Conservation (phyloP, 208 protist genomes). For the Wallacemonas sp. region DNA sequence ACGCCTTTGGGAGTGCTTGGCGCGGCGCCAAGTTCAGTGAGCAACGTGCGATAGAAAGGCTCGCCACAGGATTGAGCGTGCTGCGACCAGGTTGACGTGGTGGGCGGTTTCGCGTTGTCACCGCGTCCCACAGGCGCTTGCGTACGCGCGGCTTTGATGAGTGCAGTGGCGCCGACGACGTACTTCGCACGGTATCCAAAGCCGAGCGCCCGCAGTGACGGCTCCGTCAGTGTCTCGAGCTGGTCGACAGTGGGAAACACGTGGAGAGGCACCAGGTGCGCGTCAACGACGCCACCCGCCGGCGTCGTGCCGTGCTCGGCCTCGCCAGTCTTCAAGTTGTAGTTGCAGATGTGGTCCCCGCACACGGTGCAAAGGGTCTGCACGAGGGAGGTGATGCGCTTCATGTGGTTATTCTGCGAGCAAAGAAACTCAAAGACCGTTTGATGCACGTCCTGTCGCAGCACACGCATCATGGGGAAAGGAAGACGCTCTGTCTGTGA, state of each 20-base stretch:
- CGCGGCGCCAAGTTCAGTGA: too few species aligned
- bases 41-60: conserved; percentile 38
- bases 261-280: conserved; percentile 40
- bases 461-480: conserved; percentile 6
- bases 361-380: conserved; percentile 36
- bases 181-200: conserved; percentile 83
- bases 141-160: conserved; percentile 24
- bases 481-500: background rate
- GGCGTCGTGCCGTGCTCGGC: background rate
- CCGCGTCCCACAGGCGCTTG: too few species aligned
- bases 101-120: background rate
- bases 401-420: conserved; percentile 84
- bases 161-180: conserved; percentile 29
- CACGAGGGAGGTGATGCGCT: conserved; percentile 66
- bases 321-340: conserved; percentile 32
- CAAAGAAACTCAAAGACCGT: conserved; percentile 75
- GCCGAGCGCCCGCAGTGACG: conserved; percentile 33
- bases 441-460: conserved; percentile 74
- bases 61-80: background rate
- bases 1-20: too few species aligned
- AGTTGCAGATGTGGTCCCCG: conserved; percentile 54
- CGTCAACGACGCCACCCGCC: background rate
- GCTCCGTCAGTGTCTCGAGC: conserved; percentile 29
- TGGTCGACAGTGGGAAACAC: conserved; percentile 48
- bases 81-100: background rate